Conservation (phyloP, 1,284 basidiomycete species). For the Ustilago xerochloae region DNA sequence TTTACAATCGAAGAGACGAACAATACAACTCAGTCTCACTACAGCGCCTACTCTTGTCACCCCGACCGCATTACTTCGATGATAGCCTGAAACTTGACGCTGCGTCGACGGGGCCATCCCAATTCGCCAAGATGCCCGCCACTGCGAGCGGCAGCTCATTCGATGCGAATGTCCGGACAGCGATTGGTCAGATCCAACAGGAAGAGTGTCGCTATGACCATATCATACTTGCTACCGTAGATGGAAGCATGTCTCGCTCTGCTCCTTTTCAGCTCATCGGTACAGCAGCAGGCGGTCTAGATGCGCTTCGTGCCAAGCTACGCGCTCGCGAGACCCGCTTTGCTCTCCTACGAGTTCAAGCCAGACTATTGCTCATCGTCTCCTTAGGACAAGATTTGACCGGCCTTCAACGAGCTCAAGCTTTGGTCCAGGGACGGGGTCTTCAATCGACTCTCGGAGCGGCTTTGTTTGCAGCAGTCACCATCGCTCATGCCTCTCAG, state of each 20-base stretch:
- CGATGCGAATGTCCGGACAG: conserved; percentile 15
- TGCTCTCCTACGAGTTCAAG: conserved; percentile 15
- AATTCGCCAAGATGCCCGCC: conserved; percentile 10
- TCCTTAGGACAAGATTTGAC: conserved; percentile 16
- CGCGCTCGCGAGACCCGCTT: conserved; percentile 9
- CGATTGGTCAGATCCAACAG: conserved; percentile 13
- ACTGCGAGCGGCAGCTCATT: not conserved
- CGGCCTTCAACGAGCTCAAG: conserved; percentile 20
- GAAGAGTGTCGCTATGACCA: conserved; percentile 17
- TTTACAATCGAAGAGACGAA: not conserved
- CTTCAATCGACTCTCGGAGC: conserved; percentile 18
- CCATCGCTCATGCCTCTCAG: conserved; percentile 9
- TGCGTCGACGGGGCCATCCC: no score
- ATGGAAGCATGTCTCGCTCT: conserved; percentile 1
- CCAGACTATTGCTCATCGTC: conserved; percentile 20
- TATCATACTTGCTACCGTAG: conserved; percentile 11
- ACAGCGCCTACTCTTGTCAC: no score
- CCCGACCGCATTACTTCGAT: no score
- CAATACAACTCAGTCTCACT: no score
- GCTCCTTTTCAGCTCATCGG: conserved; percentile 14
- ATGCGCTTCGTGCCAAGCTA: conserved; percentile 20
- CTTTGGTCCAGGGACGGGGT: conserved; percentile 11
- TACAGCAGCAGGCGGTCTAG: conserved; percentile 19
- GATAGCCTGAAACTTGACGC: no score
- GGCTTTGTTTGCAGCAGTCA: conserved; percentile 10